These are phyloP conservation scores for Aristolochia fimbriata DNA, from an alignment of 164 flowering plant species.

Conservation along the genomic window DNA sequence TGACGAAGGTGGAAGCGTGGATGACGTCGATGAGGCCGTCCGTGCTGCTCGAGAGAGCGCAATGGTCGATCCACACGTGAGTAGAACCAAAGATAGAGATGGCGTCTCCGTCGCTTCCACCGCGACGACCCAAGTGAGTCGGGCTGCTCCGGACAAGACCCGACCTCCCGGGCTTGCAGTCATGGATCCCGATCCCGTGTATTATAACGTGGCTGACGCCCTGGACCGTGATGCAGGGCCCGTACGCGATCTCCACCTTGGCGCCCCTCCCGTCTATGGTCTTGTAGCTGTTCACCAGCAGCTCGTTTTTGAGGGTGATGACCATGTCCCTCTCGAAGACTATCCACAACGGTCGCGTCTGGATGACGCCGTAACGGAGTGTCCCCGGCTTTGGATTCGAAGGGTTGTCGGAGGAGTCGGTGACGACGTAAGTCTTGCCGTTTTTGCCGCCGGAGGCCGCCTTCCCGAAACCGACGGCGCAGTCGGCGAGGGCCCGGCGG, in stretches of 20 bases:
- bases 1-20: slow-evolving; percentile 21
- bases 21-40: slow-evolving; percentile 28
- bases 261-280: slow-evolving; percentile 31
- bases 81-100: slow-evolving; percentile 14
- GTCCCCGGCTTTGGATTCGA: slow-evolving; percentile 23
- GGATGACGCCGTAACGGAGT: slow-evolving; percentile 24
- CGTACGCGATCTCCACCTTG: slow-evolving; percentile 23
- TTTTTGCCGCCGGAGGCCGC: slow-evolving; percentile 16
- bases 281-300: slow-evolving; percentile 22
- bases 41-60: slow-evolving; percentile 9
- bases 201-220: slow-evolving; percentile 23
- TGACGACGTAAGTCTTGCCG: slow-evolving; percentile 18
- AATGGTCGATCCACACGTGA: slow-evolving; percentile 25
- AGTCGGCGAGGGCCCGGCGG: slow-evolving; percentile 18
- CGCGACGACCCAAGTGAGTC: slow-evolving; percentile 12
- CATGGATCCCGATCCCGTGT: slow-evolving; percentile 22
- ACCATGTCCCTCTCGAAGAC: slow-evolving; percentile 18
- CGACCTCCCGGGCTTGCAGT: slow-evolving; percentile 16
- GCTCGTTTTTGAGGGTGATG: slow-evolving; percentile 20
- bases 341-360: slow-evolving; percentile 23
- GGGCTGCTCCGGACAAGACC: slow-evolving; percentile 17
- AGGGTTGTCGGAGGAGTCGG: slow-evolving; percentile 18
- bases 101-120: slow-evolving; percentile 21
- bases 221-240: slow-evolving; percentile 26
- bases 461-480: slow-evolving; percentile 25